Base-by-base conservation (phyloP, 257 asterid genomes). In the Ajuga chamaepitys region DNA sequence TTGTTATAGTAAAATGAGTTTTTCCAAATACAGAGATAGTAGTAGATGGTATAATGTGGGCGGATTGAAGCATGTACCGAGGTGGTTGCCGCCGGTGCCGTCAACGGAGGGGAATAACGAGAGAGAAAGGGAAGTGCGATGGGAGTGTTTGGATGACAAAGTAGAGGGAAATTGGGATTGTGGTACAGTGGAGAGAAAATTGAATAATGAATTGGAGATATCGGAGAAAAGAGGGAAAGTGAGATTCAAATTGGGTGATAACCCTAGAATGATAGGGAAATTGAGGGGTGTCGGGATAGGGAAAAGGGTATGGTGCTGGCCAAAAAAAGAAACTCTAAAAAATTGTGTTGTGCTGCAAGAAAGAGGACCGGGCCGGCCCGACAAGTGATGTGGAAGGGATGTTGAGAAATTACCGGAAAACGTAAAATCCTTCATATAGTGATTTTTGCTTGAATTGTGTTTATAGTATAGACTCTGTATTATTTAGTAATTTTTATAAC, bases 51-150 rank as follows among this genome's bases (percentile, higher is more conserved):
- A 55, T 25, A 11, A 44, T 32, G 73, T 13, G 14, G 78, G 53
- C 42, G 46, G 66, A 10, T 48, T 52, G 66, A 70, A 53, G 68
- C 90, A 84, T 4, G 80, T 84, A 10, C 88, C 91, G 7, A 59
- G 71, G 58, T 86, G 95, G 87, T 59, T 86, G 16, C 88, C 91
- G 6, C 32, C 30, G n/a, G 59, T 67, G 78, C 61, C 20, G 20
- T 77, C 86, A 75, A 66, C 48, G 53, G 74, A 7, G 74, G 58
- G 44, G 14, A 66, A 34, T 17, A 73, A 48, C 73, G 26, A 17
- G 13, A 70, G 58, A 48, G 14, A 42, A 11, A 41, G 62, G 41
- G 79, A 75, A 25, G 68, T 44, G 35, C 60, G 13, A 28, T 67
- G 69, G 78, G 79, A 75, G 44, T n/a, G n/a, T n/a, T n/a, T n/a